Base-by-base conservation (phyloP, 805 yeast genomes). In the Teunomyces tritomae region DNA sequence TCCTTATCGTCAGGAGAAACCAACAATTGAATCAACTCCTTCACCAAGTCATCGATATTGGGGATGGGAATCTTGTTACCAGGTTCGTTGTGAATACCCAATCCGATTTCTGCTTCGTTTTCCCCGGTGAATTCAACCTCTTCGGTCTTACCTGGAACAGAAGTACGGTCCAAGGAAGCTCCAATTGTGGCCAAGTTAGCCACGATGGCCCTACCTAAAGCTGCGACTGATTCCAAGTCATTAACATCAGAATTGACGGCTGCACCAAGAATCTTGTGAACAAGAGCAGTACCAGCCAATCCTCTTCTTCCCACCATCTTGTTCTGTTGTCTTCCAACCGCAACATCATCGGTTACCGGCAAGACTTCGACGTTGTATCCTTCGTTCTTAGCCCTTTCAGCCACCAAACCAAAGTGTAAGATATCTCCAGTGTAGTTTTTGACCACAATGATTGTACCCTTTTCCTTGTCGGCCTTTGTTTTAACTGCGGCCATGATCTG, bases 361-460 rank as follows among this genome's bases (percentile, higher is more conserved):
- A 87, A 82, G 51, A 89, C 76, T 52, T 86, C 90, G 28, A 85
- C 84, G 34, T 80, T 73, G 52, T 79, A 77, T 7, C 96, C 97
- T 40, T 80, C 78, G 14, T 86, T 84, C 62, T 84, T 85, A 27
- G 96, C 92, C 56, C 95, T 76, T 64, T 91, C 97, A 2, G 86
- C 90, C 2, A 96, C 95, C 46, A 92, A 73, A 1, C 97, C 97
- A 67, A 92, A 91, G 67, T 91, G 97, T 46, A 91, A 70, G 13
- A 92, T 84, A 68, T 91, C 98, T 28, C 98, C 98, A 3, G 97
- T 91, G 68, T 91, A 91, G 68, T 92, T 91, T 68, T 91, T 91
- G 37, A 89, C 95, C 43, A 91, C 79, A 34, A 91, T 70, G 45
- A 91, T 67, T 5, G 89, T 84, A 27, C 96, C 97, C 49, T 77